Percentiles rank a stretch among this genome's conserved stretches.
Conservation (phyloP, 768 basidiomycete species). For the Candolleomyces eurysporus region DNA sequence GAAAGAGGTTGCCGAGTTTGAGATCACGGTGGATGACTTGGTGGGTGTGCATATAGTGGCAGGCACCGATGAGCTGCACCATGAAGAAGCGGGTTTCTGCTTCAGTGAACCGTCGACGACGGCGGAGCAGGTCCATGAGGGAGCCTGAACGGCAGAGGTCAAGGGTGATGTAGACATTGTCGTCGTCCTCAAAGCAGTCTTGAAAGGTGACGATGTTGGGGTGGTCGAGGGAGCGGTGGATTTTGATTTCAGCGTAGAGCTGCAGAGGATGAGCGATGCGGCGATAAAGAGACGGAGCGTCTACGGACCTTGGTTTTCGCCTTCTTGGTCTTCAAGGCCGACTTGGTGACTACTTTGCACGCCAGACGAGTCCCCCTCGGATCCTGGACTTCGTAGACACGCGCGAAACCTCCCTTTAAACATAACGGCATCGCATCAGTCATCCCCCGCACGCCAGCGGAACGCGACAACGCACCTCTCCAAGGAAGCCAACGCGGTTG, state of each 20-base stretch:
- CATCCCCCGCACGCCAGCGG: not conserved
- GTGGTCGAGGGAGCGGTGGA: conserved; percentile 87
- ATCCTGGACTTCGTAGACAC: conserved; percentile 94
- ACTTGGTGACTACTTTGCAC: conserved; percentile 94
- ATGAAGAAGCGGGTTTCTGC: conserved; percentile 92
- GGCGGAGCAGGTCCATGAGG: conserved; percentile 87
- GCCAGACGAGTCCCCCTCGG: conserved; percentile 61
- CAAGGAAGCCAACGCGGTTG: conserved; percentile 77
- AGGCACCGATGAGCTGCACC: conserved; percentile 93
- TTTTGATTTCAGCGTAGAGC: conserved; percentile 99
- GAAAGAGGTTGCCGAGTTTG: conserved; percentile 93
- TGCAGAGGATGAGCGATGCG: conserved; percentile 23
- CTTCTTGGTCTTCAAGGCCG: conserved; percentile 90
- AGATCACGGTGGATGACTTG: conserved; percentile 98
- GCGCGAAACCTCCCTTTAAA: conserved; percentile 86
- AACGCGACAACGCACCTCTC: conserved; percentile 64
- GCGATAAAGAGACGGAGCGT: not conserved
- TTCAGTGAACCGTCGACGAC: conserved; percentile 84
- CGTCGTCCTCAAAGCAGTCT: conserved; percentile 93
- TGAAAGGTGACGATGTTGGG: conserved; percentile 91
- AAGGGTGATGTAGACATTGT: conserved; percentile 96
- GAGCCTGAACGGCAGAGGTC: conserved; percentile 90
- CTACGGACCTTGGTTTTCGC: conserved; percentile 87
- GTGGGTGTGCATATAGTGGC: conserved; percentile 95
- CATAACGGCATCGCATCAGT: not conserved